A percentile compares a stretch with the other conserved stretches of the same genome.
These are phyloP conservation scores for Fraxinus quadrangulata DNA, from an alignment of 257 asterid species.

Conservation along the genomic window DNA sequence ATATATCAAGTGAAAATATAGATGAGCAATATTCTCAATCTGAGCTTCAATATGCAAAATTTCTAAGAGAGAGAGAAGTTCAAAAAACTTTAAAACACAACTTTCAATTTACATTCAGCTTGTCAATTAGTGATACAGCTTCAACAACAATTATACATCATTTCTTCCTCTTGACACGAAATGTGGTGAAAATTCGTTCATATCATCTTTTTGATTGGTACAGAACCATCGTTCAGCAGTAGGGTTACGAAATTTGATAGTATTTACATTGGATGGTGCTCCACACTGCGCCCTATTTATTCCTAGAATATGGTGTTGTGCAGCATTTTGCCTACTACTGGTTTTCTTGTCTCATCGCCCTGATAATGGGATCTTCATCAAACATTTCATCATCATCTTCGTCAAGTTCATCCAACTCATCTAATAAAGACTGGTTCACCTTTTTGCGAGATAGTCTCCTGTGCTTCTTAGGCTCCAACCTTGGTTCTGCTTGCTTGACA, in stretches of 20 bases:
- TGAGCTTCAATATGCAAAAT: too few relatives aligned
- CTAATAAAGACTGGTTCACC: constrained; percentile 75
- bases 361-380: constrained; percentile 45
- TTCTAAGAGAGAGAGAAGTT: too few relatives aligned
- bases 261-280: constrained; percentile 29
- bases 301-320: constrained; percentile 5
- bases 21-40: background rate
- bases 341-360: constrained; percentile 48
- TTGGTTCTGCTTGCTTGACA: constrained; percentile 83
- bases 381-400: constrained; percentile 52
- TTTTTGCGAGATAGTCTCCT: constrained; percentile 89
- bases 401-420: constrained; percentile 66
- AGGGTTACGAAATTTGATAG: constrained; percentile 11
- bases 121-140: background rate
- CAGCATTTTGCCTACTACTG: constrained; percentile 15
- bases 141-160: background rate
- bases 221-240: background rate
- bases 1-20: too few relatives aligned
- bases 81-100: background rate
- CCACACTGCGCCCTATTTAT: background rate
- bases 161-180: background rate
- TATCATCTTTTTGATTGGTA: background rate
- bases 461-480: constrained; percentile 82
- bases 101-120: background rate
- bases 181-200: background rate